These are phyloP conservation scores for Phaeosphaeria sp. DNA, from an alignment of 2,329 filamentous ascomycete species.

Conservation along the genomic window DNA sequence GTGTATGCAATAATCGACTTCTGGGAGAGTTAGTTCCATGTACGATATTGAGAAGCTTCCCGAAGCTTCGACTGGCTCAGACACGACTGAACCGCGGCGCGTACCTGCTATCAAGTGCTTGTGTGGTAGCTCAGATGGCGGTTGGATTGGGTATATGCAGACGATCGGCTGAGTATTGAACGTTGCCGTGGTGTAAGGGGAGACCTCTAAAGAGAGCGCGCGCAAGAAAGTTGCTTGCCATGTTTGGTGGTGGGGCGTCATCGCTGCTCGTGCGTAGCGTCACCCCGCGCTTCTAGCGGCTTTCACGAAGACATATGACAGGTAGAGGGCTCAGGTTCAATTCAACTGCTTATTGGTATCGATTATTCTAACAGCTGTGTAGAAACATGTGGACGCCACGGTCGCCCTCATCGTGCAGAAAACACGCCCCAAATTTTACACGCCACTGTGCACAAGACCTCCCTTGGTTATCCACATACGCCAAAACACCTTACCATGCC, in stretches of 20 bases:
- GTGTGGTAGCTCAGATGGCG: not conserved
- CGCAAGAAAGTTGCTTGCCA: slow-evolving; percentile 8
- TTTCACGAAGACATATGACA: not conserved
- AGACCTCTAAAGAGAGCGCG: not conserved
- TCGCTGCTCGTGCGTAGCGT: slow-evolving; percentile 13
- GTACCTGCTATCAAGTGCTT: not conserved
- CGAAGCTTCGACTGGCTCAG: slow-evolving; percentile 17
- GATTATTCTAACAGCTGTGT: not conserved
- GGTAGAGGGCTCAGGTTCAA: not conserved
- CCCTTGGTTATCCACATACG: not conserved
- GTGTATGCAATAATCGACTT: not conserved
- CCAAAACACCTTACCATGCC: slow-evolving; percentile 22
- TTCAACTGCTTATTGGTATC: not conserved
- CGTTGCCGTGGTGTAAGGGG: too few relatives aligned
- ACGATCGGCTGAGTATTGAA: not conserved
- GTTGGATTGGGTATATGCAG: not conserved
- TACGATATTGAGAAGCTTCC: slow-evolving; percentile 13
- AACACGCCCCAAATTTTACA: not conserved
- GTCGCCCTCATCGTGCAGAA: not conserved
- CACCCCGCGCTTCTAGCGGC: slow-evolving; percentile 15
- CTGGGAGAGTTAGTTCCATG: not conserved
- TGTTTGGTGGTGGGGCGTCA: slow-evolving; percentile 10
- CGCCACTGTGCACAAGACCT: not conserved
- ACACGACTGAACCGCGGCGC: not conserved
- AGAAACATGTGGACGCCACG: not conserved